phyloP scores from a whole-genome alignment of 352 stramenopile species.

The Thalassiosira oceanica region DNA sequence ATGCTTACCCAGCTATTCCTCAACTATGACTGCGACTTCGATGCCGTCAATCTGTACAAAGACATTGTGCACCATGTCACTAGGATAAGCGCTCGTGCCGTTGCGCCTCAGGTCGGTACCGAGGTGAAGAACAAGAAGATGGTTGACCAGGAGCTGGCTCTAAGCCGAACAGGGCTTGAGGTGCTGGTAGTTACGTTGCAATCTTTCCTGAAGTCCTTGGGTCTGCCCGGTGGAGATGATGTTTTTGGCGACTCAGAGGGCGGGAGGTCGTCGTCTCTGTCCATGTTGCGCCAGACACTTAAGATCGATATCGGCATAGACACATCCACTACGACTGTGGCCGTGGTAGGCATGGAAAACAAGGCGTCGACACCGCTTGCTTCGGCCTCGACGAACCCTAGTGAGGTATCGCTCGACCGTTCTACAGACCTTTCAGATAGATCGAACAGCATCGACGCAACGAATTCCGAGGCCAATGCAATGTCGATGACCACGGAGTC shows the following conservation, averaged over 20 bases:
- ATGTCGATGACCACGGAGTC: not conserved
- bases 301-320: conserved; percentile 44
- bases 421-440: too few relatives aligned
- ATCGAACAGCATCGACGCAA: too few relatives aligned
- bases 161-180: conserved; percentile 84
- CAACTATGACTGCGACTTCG: conserved; percentile 99
- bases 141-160: conserved; percentile 63
- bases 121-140: conserved; percentile 53
- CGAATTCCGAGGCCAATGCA: conserved; percentile 3
- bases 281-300: conserved; percentile 38
- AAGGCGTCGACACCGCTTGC: not conserved
- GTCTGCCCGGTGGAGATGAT: conserved; percentile 56
- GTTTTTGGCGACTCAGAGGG: conserved; percentile 63
- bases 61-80: conserved; percentile 95
- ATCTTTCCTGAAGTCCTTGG: conserved; percentile 87
- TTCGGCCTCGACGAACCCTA: conserved; percentile 10
- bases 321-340: not conserved
- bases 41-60: conserved; percentile 94
- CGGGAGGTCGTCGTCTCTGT: conserved; percentile 44
- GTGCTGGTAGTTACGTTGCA: conserved; percentile 91
- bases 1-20: conserved; percentile 98
- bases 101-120: conserved; percentile 25
- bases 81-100: conserved; percentile 89
- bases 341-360: not conserved
- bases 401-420: conserved; percentile 26